Evolutionary conservation across 257 asterid genomes (phyloP).

Genomic region (Plantago elongata): DNA sequence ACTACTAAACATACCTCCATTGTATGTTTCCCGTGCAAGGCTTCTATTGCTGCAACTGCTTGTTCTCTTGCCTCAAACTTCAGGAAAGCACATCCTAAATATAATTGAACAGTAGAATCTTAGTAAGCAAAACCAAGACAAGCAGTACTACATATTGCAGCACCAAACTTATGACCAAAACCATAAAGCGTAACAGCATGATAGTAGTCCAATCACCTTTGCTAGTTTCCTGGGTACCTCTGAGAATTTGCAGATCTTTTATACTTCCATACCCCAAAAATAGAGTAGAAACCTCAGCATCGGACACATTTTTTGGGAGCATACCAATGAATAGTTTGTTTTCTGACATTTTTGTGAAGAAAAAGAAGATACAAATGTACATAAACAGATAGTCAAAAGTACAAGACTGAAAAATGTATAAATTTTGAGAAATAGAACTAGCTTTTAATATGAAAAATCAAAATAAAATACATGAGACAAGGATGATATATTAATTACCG

Average conservation of each 20-base stretch:
- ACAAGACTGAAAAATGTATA: too few relatives aligned
- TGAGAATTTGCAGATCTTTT: constrained; percentile 78
- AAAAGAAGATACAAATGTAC: constrained; percentile 1
- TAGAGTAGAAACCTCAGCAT: constrained; percentile 66
- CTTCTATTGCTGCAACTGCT: constrained; percentile 86
- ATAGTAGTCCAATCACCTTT: constrained; percentile 49
- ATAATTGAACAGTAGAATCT: constrained; percentile 15
- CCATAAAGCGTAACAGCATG: constrained; percentile 1
- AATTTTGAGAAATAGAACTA: too few relatives aligned
- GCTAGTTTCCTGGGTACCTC: constrained; percentile 88
- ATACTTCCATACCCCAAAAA: constrained; percentile 83
- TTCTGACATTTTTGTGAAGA: constrained; percentile 42
- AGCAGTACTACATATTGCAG: not conserved
- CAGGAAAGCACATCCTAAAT: constrained; percentile 85
- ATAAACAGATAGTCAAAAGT: constrained; percentile 9
- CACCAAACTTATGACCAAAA: constrained; percentile 12
- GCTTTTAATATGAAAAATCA: too few relatives aligned
- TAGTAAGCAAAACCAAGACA: constrained; percentile 5
- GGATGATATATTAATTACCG: constrained; percentile 39
- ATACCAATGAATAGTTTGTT: constrained; percentile 93
- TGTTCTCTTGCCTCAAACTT: constrained; percentile 87
- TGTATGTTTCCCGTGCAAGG: constrained; percentile 84
- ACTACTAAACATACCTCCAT: constrained; percentile 61
- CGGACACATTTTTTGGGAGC: constrained; percentile 91
- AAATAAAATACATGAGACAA: constrained; percentile 7